Evolutionary conservation across 371 early-diverging fungal species (phyloP).

Genomic region (Mortierella sp.): DNA sequence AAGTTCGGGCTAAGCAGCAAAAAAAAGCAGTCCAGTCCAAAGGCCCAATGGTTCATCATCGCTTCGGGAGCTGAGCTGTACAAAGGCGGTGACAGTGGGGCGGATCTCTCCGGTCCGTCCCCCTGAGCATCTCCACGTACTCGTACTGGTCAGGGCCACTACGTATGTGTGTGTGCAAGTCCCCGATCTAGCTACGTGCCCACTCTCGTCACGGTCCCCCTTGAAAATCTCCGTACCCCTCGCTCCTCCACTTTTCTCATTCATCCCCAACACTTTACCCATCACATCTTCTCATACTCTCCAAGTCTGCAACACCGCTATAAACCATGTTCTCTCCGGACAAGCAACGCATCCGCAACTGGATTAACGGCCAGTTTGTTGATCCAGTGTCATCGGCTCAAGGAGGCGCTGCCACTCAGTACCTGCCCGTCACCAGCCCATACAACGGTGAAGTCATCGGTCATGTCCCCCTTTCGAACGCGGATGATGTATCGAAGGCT

Average conservation of each 20-base stretch:
- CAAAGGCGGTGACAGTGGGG: too few species aligned
- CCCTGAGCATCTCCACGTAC: too few species aligned
- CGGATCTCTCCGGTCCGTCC: too few species aligned
- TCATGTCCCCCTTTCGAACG: constrained; percentile 65
- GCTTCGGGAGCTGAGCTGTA: too few species aligned
- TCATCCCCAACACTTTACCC: neutral
- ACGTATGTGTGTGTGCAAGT: too few species aligned
- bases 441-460: constrained; percentile 69
- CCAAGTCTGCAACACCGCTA: too few species aligned
- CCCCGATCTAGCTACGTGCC: constrained; percentile 1
- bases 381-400: constrained; percentile 18
- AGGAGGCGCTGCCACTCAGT: constrained; percentile 6
- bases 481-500: constrained; percentile 65
- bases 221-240: neutral
- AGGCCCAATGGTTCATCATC: too few species aligned
- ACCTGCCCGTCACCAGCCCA: constrained; percentile 66
- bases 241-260: neutral
- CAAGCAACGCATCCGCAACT: constrained; percentile 49
- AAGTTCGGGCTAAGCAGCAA: too few species aligned
- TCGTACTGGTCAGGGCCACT: too few species aligned
- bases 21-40: too few species aligned
- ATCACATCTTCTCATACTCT: constrained; percentile 2
- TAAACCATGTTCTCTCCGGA: constrained; percentile 35
- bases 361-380: constrained; percentile 51
- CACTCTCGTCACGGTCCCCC: neutral